A percentile compares a stretch with the other conserved stretches of the same genome.
These are phyloP conservation scores for Pythium monospermum DNA, from an alignment of 352 stramenopile genomes.

Conservation along the genomic window DNA sequence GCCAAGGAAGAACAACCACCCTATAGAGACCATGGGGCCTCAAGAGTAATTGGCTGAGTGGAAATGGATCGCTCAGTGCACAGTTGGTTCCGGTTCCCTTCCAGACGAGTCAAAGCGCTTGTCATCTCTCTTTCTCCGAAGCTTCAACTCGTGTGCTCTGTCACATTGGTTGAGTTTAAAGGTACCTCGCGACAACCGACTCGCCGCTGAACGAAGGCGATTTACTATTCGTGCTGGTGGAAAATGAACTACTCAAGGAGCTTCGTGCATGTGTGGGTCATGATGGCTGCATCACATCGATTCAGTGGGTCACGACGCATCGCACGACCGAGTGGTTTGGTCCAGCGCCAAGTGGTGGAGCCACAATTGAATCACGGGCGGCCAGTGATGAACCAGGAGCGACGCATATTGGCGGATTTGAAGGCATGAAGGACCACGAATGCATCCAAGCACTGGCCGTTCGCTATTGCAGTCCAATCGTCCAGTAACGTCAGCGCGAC, in stretches of 20 bases:
- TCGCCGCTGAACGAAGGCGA: background rate
- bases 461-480: no score
- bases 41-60: background rate
- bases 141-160: background rate
- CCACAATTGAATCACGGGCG: background rate
- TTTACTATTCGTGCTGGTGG: background rate
- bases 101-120: background rate
- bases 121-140: background rate
- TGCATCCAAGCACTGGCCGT: no score
- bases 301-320: constrained; percentile 1
- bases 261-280: background rate
- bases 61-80: background rate
- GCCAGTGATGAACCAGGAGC: background rate
- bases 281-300: background rate
- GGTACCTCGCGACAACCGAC: background rate
- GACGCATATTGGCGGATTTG: constrained; percentile 4
- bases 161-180: background rate
- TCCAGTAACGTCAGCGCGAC: no score
- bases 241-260: background rate
- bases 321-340: constrained; percentile 8
- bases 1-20: no score
- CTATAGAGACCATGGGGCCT: background rate
- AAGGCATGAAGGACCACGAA: no score
- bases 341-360: background rate
- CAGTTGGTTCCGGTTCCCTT: background rate